These are phyloP conservation scores for Aspergillus funiculosus DNA, from an alignment of 495 filamentous ascomycete genomes.

Conservation along the genomic window DNA sequence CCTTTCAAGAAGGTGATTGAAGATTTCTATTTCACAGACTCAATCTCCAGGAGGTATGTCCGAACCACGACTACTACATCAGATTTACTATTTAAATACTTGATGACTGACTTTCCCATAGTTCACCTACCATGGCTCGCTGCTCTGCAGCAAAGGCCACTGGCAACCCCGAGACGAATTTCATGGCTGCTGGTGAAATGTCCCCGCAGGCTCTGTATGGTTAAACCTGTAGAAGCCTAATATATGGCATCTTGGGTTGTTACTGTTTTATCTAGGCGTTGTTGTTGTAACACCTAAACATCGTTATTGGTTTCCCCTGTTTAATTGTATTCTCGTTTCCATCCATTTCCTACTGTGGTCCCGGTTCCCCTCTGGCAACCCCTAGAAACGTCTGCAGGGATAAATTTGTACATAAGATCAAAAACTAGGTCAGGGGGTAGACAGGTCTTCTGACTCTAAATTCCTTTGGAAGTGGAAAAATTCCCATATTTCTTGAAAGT, in stretches of 20 bases:
- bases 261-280: conserved; percentile 42
- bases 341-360: conserved; percentile 7
- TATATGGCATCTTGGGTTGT: conserved; percentile 23
- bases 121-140: conserved; percentile 94
- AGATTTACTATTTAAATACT: conserved; percentile 8
- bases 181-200: conserved; percentile 73
- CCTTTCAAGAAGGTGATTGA: conserved; percentile 79
- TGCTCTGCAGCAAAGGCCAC: conserved; percentile 78
- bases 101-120: conserved; percentile 37
- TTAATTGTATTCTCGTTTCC: conserved; percentile 14
- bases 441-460: conserved; percentile 10
- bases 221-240: conserved; percentile 18
- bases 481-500: too few relatives aligned
- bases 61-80: background rate
- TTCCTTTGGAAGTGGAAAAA: background rate
- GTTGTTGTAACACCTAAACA: conserved; percentile 41
- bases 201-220: conserved; percentile 45
- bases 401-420: conserved; percentile 43
- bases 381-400: conserved; percentile 25
- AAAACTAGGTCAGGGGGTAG: conserved; percentile 25
- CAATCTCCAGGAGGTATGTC: conserved; percentile 83
- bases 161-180: conserved; percentile 68
- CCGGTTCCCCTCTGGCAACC: conserved; percentile 17
- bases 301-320: conserved; percentile 11
- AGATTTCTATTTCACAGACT: conserved; percentile 96